phyloP scores from a whole-genome alignment of 306 rosid genomes.

The Cucumis cinereus region DNA sequence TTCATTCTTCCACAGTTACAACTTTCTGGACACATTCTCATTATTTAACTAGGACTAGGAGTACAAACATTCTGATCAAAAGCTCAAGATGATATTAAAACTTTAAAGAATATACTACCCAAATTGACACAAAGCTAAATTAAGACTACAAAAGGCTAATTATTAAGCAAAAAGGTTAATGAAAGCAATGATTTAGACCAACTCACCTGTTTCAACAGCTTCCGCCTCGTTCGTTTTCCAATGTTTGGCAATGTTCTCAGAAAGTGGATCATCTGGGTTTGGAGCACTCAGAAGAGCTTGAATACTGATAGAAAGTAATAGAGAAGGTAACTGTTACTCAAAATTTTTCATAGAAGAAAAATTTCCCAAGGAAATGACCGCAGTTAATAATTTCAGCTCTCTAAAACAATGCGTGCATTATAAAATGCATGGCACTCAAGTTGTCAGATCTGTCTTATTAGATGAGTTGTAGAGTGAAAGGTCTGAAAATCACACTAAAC shows the following conservation, averaged over 20 bases:
- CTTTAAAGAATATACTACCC: neutral
- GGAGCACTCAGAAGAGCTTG: slow-evolving; percentile 99
- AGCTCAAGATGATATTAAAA: neutral
- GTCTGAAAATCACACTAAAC: neutral
- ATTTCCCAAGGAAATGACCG: neutral
- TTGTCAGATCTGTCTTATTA: neutral
- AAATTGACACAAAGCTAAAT: neutral
- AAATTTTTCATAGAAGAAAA: neutral
- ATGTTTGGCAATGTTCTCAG: slow-evolving; percentile 94
- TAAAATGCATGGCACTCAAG: neutral
- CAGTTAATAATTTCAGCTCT: neutral
- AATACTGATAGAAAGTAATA: slow-evolving; percentile 33
- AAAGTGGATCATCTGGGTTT: slow-evolving; percentile 93
- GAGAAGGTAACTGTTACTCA: neutral
- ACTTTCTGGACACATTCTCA: no score
- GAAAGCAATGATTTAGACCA: neutral
- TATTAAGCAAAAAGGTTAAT: neutral
- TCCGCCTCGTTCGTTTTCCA: slow-evolving; percentile 88
- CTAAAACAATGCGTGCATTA: neutral
- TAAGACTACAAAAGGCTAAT: neutral
- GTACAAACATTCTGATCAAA: no score
- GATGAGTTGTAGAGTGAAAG: neutral
- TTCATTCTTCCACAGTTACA: no score
- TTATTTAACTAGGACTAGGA: neutral
- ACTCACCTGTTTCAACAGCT: slow-evolving; percentile 91